These are phyloP conservation scores for Dendrocalamus latiflorus DNA, from an alignment of 202 grass and related monocot genomes.

Conservation along the genomic window DNA sequence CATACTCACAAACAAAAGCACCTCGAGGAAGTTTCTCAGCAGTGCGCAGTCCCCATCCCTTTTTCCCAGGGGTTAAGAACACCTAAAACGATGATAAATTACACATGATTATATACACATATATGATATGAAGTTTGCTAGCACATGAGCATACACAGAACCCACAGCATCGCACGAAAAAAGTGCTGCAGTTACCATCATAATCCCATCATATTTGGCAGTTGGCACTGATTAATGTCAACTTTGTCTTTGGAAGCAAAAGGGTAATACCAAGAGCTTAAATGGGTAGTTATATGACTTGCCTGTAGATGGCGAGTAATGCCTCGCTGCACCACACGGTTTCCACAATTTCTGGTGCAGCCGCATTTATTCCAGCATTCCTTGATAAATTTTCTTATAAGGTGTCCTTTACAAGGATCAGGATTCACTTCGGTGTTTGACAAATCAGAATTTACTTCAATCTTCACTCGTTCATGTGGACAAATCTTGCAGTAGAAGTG, in stretches of 20 bases:
- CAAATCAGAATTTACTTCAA: conserved; percentile 32
- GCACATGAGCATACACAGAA: neutral
- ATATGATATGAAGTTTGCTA: neutral
- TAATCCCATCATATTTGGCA: neutral
- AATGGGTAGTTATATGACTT: conserved; percentile 15
- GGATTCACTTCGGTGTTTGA: conserved; percentile 39
- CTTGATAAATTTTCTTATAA: conserved; percentile 73
- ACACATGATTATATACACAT: neutral
- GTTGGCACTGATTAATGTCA: neutral
- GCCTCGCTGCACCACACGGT: conserved; percentile 86
- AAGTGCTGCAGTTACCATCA: neutral
- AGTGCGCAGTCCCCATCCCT: conserved; percentile 74
- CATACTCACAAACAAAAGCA: conserved; percentile 87
- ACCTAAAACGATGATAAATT: conserved; percentile 47
- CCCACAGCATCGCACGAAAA: neutral
- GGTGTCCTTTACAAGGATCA: conserved; percentile 73
- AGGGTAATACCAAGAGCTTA: neutral
- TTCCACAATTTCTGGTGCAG: conserved; percentile 67
- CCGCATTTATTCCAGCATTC: conserved; percentile 95
- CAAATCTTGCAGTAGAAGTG: conserved; percentile 58
- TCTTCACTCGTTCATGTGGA: conserved; percentile 53
- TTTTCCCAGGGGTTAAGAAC: conserved; percentile 63
- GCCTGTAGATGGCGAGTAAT: conserved; percentile 65
- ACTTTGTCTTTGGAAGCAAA: conserved; percentile 1
- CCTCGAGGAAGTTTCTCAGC: conserved; percentile 62